These are phyloP conservation scores for Gymnopilus junonius DNA, from an alignment of 768 basidiomycete species.

Conservation along the genomic window DNA sequence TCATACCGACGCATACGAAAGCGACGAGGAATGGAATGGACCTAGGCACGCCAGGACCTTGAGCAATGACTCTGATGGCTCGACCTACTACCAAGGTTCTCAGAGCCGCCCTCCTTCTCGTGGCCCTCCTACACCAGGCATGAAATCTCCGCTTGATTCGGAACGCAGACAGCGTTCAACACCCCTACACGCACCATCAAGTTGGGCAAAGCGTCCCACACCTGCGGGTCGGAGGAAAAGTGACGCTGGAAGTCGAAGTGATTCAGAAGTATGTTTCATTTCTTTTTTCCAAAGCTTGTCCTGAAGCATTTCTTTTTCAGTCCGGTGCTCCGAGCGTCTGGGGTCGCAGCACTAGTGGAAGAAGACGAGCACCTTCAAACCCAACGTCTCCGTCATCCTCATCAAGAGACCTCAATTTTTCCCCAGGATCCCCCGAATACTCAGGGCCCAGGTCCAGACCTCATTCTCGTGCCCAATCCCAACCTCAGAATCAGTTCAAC, in stretches of 20 bases:
- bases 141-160: constrained; percentile 68
- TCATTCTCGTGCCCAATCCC: constrained; percentile 64
- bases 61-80: constrained; percentile 57
- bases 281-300: background rate
- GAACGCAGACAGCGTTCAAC: constrained; percentile 72
- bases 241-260: constrained; percentile 75
- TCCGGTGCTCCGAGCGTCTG: constrained; percentile 42
- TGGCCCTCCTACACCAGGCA: constrained; percentile 56
- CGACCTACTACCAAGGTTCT: constrained; percentile 38
- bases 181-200: constrained; percentile 70
- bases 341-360: constrained; percentile 49
- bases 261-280: constrained; percentile 66
- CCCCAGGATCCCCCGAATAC: constrained; percentile 25
- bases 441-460: constrained; percentile 53
- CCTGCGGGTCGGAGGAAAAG: constrained; percentile 75
- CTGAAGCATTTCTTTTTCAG: background rate
- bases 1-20: constrained; percentile 39
- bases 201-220: constrained; percentile 71
- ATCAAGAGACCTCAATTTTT: constrained; percentile 22
- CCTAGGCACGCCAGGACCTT: constrained; percentile 47
- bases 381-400: constrained; percentile 58
- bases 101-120: constrained; percentile 57
- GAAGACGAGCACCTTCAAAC: constrained; percentile 73
- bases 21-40: constrained; percentile 36
- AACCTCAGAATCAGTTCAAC: constrained; percentile 39